These are phyloP conservation scores for Sporormia fimetaria DNA, from an alignment of 495 filamentous ascomycete species.

Conservation along the genomic window DNA sequence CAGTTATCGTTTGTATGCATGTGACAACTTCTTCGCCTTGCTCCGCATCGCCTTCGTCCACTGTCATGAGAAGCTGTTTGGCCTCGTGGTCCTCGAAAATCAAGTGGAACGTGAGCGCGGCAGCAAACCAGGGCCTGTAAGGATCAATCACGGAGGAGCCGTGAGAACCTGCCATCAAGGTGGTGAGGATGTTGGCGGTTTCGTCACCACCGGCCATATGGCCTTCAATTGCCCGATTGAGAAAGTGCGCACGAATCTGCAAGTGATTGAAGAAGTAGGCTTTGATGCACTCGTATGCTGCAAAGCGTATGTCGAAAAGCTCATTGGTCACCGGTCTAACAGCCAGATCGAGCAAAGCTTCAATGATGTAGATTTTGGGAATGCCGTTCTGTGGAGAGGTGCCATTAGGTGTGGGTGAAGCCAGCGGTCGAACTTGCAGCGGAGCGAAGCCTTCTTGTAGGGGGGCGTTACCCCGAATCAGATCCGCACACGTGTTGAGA, in stretches of 20 bases:
- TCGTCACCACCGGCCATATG: slow-evolving; percentile 68
- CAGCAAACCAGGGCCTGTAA: slow-evolving; percentile 85
- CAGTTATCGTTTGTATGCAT: slow-evolving; percentile 75
- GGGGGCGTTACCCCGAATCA: slow-evolving; percentile 68
- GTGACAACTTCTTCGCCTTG: slow-evolving; percentile 92
- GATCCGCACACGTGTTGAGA: slow-evolving; percentile 71
- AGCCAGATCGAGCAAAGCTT: slow-evolving; percentile 79
- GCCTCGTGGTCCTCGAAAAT: slow-evolving; percentile 69
- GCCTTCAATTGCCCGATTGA: slow-evolving; percentile 79
- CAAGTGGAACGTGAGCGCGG: slow-evolving; percentile 82
- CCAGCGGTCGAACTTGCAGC: slow-evolving; percentile 53
- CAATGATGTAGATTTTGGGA: slow-evolving; percentile 73
- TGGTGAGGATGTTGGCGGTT: slow-evolving; percentile 82
- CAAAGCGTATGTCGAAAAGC: slow-evolving; percentile 67
- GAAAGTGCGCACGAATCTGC: slow-evolving; percentile 71
- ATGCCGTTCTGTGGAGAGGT: slow-evolving; percentile 42
- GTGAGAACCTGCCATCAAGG: slow-evolving; percentile 52
- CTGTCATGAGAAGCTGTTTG: slow-evolving; percentile 66
- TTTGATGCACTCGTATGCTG: slow-evolving; percentile 79
- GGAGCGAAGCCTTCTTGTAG: slow-evolving; percentile 85
- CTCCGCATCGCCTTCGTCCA: slow-evolving; percentile 81
- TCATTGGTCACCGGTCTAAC: slow-evolving; percentile 54
- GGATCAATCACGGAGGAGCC: slow-evolving; percentile 58
- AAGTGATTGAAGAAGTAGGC: slow-evolving; percentile 77
- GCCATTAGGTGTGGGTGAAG: slow-evolving; percentile 33